A percentile compares a stretch with the other conserved stretches of the same genome.
phyloP scores from a whole-genome alignment of 2,329 filamentous ascomycete species.

The Xylaria sp. region DNA sequence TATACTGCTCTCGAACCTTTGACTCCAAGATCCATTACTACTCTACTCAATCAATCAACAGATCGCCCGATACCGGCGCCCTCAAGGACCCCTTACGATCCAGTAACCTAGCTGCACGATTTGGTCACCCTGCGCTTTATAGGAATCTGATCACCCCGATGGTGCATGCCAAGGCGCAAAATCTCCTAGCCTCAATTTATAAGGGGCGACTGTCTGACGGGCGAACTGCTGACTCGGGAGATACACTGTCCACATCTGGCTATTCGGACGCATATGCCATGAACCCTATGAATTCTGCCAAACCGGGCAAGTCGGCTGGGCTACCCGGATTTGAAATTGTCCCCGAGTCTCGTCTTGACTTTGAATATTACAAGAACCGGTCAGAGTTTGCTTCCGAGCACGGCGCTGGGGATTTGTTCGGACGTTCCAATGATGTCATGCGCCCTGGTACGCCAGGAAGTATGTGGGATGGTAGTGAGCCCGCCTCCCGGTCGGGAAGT shows the following conservation, averaged over 20 bases:
- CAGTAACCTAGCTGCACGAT: conserved; percentile 79
- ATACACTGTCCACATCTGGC: conserved; percentile 69
- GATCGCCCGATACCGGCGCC: conserved; percentile 57
- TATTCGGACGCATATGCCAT: conserved; percentile 86
- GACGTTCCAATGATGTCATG: conserved; percentile 66
- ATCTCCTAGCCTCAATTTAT: conserved; percentile 86
- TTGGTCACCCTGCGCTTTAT: conserved; percentile 73
- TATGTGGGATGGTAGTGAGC: conserved; percentile 56
- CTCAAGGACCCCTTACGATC: conserved; percentile 64
- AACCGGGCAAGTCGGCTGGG: conserved; percentile 57
- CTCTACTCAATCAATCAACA: conserved; percentile 69
- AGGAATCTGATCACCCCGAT: conserved; percentile 40
- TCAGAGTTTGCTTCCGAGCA: conserved; percentile 88
- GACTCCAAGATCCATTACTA: conserved; percentile 86
- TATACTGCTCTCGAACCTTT: conserved; percentile 80
- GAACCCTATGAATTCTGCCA: conserved; percentile 75
- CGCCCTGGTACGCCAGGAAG: conserved; percentile 71
- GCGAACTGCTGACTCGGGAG: conserved; percentile 66
- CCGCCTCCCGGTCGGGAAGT: conserved; percentile 61
- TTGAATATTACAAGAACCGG: conserved; percentile 89
- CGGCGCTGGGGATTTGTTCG: conserved; percentile 78
- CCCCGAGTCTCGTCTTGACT: conserved; percentile 85
- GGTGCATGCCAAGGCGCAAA: conserved; percentile 77
- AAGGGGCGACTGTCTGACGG: conserved; percentile 79
- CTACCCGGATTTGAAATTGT: conserved; percentile 89